Evolutionary conservation across 305 asterid species (phyloP).

Genomic region (Fraxinus paxiana): DNA sequence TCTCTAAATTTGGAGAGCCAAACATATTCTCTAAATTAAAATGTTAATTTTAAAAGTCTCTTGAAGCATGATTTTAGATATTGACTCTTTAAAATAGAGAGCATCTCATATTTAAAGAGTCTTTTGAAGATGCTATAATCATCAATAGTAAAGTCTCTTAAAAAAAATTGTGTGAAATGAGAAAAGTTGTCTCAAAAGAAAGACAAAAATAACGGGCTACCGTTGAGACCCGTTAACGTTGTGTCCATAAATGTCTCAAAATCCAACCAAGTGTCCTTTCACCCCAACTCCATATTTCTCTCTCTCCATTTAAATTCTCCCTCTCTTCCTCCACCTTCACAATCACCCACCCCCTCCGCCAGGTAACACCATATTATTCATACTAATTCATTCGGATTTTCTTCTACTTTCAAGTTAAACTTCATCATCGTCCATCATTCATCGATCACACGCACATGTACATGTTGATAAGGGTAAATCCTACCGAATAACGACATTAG

Average conservation of each 20-base stretch:
- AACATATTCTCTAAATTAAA: too few species aligned
- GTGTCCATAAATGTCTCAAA: background rate
- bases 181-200: background rate
- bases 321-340: background rate
- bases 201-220: background rate
- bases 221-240: background rate
- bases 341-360: background rate
- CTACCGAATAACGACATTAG: background rate
- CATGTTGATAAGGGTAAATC: background rate
- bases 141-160: background rate
- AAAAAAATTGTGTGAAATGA: background rate
- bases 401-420: background rate
- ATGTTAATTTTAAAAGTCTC: too few species aligned
- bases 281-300: background rate
- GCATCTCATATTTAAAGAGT: too few species aligned
- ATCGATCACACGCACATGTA: background rate
- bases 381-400: background rate
- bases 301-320: background rate
- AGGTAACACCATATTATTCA: background rate
- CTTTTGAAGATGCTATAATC: too few species aligned
- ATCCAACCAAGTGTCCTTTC: background rate
- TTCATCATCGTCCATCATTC: background rate
- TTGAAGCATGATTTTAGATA: too few species aligned
- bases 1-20: too few species aligned
- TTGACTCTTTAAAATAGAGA: too few species aligned